Base-by-base conservation (phyloP, 768 basidiomycete genomes). In the Mycena olivaceomarginata region DNA sequence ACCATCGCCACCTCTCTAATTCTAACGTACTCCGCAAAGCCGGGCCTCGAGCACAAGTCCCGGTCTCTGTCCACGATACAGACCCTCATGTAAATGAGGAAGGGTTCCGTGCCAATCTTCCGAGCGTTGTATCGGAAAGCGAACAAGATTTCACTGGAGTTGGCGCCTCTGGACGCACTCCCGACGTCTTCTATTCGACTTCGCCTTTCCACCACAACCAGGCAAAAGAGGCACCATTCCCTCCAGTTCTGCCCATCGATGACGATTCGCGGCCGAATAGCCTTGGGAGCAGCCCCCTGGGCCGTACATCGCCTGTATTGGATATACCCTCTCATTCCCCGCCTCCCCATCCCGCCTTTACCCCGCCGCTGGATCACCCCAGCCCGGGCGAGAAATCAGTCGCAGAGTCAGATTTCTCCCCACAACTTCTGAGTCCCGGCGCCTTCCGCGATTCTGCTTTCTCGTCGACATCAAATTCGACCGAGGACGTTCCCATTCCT, bases 361-460 rank as follows among this genome's bases (percentile, higher is more conserved):
- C 77, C n/a, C 77, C 79, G 18, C 72, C 77, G 10, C 39, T 72
- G 18, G 77, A 75, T 45, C n/a, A 45, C 25, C 66, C 5, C 18
- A 57, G 46, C 60, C 62, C 41, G 13, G 43, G 37, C 11, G 53
- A 67, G 40, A 40, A 51, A 53, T 20, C 74, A 31, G 63, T 45
- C 66, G 39, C 12, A 74, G 48, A 18, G 76, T 69, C 70, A 22
- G 51, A 59, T 40, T 53, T 67, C 80, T 73, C 85, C 8, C 87
- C 87, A 6, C 63, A 65, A 13, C 89, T 94, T 45, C 89, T 95
- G 12, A 88, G 91, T 48, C 86, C 92, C 20, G 89, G 88, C 25
- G 89, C 90, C 40, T 95, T 94, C 84, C 89, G 94, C 63, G 93
- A 94, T 80, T 94, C 94, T 40, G 90, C 88, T 7, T 89, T 93